Evolutionary conservation across 2,329 filamentous ascomycete genomes (phyloP), one percentile per base, ranked within the genome.

Genomic region (Aspergillus sp.): DNA sequence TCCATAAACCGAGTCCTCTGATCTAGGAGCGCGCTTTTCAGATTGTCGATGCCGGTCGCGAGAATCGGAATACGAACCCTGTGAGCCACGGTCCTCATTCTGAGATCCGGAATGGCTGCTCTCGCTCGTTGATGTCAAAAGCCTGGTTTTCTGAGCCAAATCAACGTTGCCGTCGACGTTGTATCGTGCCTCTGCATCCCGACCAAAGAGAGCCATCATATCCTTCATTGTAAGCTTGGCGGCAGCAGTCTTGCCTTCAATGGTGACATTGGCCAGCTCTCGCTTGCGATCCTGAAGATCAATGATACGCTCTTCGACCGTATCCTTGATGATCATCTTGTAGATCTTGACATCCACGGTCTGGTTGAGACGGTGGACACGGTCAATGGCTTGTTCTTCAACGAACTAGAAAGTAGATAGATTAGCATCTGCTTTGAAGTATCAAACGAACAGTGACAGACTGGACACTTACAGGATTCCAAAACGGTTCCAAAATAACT

Each of bases 341-440:
- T 96, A 99, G 63, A 99, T 92, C 57, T 94, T 87, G 36, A 99
- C 95, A 71, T 98, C 93, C 46, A 94, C 84, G 1, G 92, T 97
- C 77, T 99, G 95, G 46, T 96, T 98, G 55, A 99, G 88, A n/a
- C 95, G 92, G 74, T 99, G 95, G 26, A 99, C 95, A 56, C 95
- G 92, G 76, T 99, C 95, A 67, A 99, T 99, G 52, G 95, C 95
- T 81, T 99, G 95, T 75, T 99, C 95, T 80, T 99, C 95, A 36
- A 99, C 92, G 71, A 99, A 99, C 85, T 91, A 67, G n/a, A 57
- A 54, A 51, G 50, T 14, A 12, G 26, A 54, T 16, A 18, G 26
- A 42, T 65, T 55, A 71, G 65, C 52, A 59, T 63, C 14, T 26
- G 12, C 42, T 67, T 18, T 31, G n/a, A 22, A 29, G 56, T 49